Conservation (phyloP, 352 stramenopile genomes). For the Phytophthora idaei region DNA sequence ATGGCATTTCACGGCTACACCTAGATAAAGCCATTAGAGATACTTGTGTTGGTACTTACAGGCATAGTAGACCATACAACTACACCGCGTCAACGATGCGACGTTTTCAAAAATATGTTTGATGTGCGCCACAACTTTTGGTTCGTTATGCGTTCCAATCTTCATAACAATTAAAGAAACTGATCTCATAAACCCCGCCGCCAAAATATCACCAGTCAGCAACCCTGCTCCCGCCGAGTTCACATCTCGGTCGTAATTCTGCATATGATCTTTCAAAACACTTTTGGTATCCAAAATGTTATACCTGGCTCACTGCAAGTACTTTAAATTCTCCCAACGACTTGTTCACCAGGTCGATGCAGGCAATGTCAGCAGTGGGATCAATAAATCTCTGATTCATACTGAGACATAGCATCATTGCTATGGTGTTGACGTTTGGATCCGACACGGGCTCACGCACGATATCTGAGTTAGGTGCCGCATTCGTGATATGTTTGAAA, state of each 20-base stretch:
- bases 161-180: not conserved
- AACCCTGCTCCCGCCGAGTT: not conserved
- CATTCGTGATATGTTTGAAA: too few species aligned
- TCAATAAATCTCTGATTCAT: not conserved
- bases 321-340: not conserved
- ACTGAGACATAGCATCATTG: not conserved
- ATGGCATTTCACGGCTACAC: too few species aligned
- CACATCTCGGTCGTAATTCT: not conserved
- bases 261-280: not conserved
- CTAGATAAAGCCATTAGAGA: too few species aligned
- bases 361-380: not conserved
- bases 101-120: not conserved
- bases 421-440: not conserved
- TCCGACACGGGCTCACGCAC: not conserved
- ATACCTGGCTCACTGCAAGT: not conserved
- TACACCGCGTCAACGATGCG: too few species aligned
- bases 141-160: not conserved
- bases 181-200: not conserved
- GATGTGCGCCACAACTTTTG: not conserved
- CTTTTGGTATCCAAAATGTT: not conserved
- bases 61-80: too few species aligned
- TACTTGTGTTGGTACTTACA: too few species aligned
- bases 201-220: not conserved
- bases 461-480: not conserved
- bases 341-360: not conserved